phyloP scores from a whole-genome alignment of 2,329 filamentous ascomycete species.

The Elsinoe perseae region DNA sequence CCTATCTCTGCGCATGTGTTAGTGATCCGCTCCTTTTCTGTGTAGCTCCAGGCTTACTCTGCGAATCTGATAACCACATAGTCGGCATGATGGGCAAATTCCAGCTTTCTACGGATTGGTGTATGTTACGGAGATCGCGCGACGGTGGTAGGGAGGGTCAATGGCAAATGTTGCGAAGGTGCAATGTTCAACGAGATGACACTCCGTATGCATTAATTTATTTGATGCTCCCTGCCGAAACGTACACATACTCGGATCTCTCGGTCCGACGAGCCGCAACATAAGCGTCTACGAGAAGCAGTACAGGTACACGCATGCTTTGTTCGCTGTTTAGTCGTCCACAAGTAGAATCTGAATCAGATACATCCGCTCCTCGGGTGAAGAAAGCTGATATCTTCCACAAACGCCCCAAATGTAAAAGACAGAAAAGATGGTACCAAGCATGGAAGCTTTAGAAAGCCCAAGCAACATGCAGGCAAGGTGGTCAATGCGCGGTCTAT shows the following conservation, averaged over 20 bases:
- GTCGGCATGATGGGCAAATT: constrained; percentile 57
- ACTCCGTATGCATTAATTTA: background rate
- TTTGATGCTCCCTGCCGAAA: background rate
- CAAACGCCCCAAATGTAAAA: too few relatives aligned
- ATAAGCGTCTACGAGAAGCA: too few relatives aligned
- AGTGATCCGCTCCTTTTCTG: constrained; percentile 18
- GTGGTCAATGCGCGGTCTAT: constrained; percentile 7
- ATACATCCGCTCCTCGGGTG: too few relatives aligned
- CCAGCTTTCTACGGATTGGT: background rate
- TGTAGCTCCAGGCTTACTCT: constrained; percentile 57
- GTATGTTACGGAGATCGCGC: background rate
- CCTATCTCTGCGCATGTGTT: constrained; percentile 64
- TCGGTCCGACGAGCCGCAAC: background rate
- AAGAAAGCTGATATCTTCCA: too few relatives aligned
- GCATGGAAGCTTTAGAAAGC: background rate
- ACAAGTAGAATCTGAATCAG: background rate
- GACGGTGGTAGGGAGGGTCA: background rate
- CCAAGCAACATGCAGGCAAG: background rate
- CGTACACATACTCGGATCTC: background rate
- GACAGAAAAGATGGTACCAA: background rate
- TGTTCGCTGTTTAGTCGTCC: too few relatives aligned
- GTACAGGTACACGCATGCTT: too few relatives aligned
- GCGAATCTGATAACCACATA: constrained; percentile 93
- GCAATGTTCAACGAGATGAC: background rate
- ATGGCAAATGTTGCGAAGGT: background rate